Evolutionary conservation across 805 yeast genomes (phyloP).

Genomic region (Hanseniaspora lachancei): DNA sequence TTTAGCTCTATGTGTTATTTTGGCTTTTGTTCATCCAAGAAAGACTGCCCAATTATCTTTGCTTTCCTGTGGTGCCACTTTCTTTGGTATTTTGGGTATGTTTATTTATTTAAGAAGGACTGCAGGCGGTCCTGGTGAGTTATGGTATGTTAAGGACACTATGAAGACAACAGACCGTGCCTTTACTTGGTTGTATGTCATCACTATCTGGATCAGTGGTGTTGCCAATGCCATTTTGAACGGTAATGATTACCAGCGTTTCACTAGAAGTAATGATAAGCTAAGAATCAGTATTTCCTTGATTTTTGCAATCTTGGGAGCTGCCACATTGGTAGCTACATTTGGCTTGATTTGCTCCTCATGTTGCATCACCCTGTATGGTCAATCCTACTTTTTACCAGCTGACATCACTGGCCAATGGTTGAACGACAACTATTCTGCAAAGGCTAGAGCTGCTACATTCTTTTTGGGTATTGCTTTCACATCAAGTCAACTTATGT

Average conservation of each 20-base stretch:
- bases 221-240: constrained; percentile 31
- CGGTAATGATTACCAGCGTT: constrained; percentile 32
- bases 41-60: constrained; percentile 22
- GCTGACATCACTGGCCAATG: constrained; percentile 29
- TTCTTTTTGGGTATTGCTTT: constrained; percentile 31
- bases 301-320: constrained; percentile 24
- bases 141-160: constrained; percentile 21
- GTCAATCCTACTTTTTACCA: constrained; percentile 30
- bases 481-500: constrained; percentile 27
- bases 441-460: constrained; percentile 31
- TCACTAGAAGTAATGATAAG: constrained; percentile 22
- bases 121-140: constrained; percentile 27
- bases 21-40: constrained; percentile 25
- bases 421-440: constrained; percentile 27
- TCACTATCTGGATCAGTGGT: constrained; percentile 32
- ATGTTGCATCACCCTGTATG: constrained; percentile 27
- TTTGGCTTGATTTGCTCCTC: constrained; percentile 31
- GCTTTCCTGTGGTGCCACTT: constrained; percentile 20
- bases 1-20: constrained; percentile 25
- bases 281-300: constrained; percentile 3
- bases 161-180: constrained; percentile 22
- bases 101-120: constrained; percentile 23
- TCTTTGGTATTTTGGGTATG: constrained; percentile 25
- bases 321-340: constrained; percentile 31
- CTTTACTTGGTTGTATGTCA: constrained; percentile 28